Conservation (phyloP, 495 filamentous ascomycete species). For the Chlorociboria aeruginascens region DNA sequence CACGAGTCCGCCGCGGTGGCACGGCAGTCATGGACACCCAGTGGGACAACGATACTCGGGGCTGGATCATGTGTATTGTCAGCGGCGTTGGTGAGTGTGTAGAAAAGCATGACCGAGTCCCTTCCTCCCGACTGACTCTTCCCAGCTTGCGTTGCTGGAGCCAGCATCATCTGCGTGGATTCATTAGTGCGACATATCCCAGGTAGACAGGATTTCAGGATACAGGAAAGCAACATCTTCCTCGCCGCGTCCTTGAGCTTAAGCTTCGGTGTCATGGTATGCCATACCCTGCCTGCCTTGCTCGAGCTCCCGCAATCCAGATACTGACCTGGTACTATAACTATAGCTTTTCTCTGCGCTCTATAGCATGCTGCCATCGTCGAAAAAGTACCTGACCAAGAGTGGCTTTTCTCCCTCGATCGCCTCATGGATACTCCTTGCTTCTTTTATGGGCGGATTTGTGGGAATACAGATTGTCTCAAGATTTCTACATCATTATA, state of each 20-base stretch:
- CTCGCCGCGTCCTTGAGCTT: constrained; percentile 79
- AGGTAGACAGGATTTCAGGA: constrained; percentile 63
- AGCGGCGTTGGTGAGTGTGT: constrained; percentile 57
- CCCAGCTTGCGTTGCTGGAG: constrained; percentile 68
- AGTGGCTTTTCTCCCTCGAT: constrained; percentile 50
- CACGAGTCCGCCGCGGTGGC: not conserved
- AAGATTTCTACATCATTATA: constrained; percentile 62
- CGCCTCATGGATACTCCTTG: constrained; percentile 64
- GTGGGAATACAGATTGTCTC: constrained; percentile 75
- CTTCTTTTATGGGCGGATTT: constrained; percentile 70
- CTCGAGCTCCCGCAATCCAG: not conserved
- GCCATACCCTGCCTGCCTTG: not conserved
- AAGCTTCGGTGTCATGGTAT: constrained; percentile 97
- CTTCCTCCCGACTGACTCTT: not conserved
- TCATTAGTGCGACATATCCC: constrained; percentile 58
- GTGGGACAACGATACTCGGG: constrained; percentile 72
- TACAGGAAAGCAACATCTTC: constrained; percentile 81
- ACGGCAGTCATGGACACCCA: constrained; percentile 23
- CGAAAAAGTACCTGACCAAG: constrained; percentile 59
- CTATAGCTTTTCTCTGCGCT: constrained; percentile 79
- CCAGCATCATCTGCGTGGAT: constrained; percentile 81
- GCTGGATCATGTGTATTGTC: constrained; percentile 83
- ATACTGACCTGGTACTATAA: not conserved
- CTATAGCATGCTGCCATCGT: constrained; percentile 86
- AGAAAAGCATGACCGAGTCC: not conserved